Evolutionary conservation across 1,284 basidiomycete genomes (phyloP), one percentile per base, ranked within the genome.

Genomic region (Trichosporon coremiiforme): DNA sequence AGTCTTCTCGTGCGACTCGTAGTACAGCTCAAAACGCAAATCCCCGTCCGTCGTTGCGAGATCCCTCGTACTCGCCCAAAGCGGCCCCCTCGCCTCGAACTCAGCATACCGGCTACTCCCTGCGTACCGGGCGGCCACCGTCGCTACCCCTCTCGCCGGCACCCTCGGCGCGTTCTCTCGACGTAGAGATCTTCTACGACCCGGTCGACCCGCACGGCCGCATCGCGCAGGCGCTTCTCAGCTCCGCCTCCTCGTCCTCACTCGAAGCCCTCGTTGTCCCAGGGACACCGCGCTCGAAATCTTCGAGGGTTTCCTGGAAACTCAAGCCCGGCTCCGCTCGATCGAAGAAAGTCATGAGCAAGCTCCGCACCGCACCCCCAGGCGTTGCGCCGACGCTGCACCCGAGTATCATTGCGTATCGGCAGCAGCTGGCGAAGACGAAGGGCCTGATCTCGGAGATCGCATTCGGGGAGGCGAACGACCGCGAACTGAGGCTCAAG

Each of bases 381-480:
- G 57, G 57, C 31, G 57, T 60, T 2, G 31, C 57, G 15, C 57
- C 57, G 31, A 60, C 57, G 31, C 57, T 60, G 13, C 63, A 64
- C 63, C 63, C 63, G 17, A 17, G 5, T 2, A 10, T 64, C 4
- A 64, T 7, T 3, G 36, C 33, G 63, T 64, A 64, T 10, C 63
- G 63, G 22, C 22, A 38, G 36, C 36, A 64, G 20, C 63, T 64
- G 35, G 17, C 33, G 38, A 64, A 64, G 63, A 38, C 35, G 38
- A 64, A 64, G 38, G 38, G 38, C 38, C 63, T 64, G 1, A 25
- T 60, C 29, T 33, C 29, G 2, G 57, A 60, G 17, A 60, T 60
- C 31, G 57, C 57, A 10, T 60, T 60, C 57, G 31, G 31, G 57
- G 57, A 60, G 29, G 57, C 29, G 29, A 31, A 13, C 15, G 57